Evolutionary conservation across 352 stramenopile species (phyloP), one percentile per base, ranked within the genome.

Genomic region (Pilasporangium apinafurcum): DNA sequence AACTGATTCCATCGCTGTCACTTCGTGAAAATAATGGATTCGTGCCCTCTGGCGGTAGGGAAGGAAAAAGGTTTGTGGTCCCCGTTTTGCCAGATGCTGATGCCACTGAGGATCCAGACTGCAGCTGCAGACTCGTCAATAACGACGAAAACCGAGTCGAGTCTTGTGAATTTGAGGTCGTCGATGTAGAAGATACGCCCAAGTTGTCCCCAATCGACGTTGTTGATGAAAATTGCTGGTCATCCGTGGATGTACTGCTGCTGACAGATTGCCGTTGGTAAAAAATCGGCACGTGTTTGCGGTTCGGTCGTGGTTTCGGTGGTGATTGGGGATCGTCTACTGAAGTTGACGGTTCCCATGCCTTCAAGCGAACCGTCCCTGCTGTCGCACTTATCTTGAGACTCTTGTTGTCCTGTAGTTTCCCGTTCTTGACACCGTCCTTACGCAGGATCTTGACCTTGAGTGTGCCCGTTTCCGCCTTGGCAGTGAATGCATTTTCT

Each of bases 201-300:
- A n/a, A n/a, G n/a, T n/a, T n/a, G n/a, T n/a, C n/a, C n/a, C n/a
- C n/a, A n/a, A n/a, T n/a, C n/a, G 57, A 72, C 2, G 55, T 72
- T 10, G 66, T 62, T 0, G 67, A 78, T 10, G 55, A 54, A 8
- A 67, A 65, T 18, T 68, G 63, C 4, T 16, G n/a, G n/a, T 80
- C 69, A 30, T 76, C 60, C 2, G 68, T 77, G 2, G 53, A 68
- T 37, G 48, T 74, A 25, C 21, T 54, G 9, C 39, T 31, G 16
- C 36, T 14, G 17, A 33, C 16, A 12, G 46, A 53, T 18, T 66
- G 55, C 10, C 59, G 47, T 37, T 87, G 69, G 56, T 90, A 90
- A 55, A 90, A 90, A 29, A 90, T 84, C 3, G 78, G 78, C 21
- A 90, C 74, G 51, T 90, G 78, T 54, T 90, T 90, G 45, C 78